phyloP scores from a whole-genome alignment of 2,329 filamentous ascomycete species.

The Cyclaneusma minus region DNA sequence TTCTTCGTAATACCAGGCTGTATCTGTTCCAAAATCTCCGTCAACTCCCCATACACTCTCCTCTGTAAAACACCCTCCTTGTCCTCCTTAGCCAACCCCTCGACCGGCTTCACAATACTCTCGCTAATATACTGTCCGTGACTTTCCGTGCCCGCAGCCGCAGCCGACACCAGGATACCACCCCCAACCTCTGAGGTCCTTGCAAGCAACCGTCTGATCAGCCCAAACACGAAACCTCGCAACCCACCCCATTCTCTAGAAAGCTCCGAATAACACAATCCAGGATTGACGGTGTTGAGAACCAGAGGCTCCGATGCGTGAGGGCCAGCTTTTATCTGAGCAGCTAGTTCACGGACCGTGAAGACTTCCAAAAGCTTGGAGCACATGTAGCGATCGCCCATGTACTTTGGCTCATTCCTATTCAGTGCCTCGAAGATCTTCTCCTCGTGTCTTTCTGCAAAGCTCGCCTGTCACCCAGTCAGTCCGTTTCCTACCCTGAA shows the following conservation, averaged over 20 bases:
- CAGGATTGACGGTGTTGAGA: conserved; percentile 24
- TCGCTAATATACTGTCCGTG: conserved; percentile 27
- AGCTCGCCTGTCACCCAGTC: conserved; percentile 14
- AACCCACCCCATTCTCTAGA: conserved; percentile 14
- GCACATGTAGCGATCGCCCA: conserved; percentile 21
- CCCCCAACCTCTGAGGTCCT: conserved; percentile 24
- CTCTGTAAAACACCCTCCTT: conserved; percentile 18
- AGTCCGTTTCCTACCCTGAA: too few relatives aligned
- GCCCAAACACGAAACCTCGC: not conserved
- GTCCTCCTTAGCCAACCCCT: conserved; percentile 19
- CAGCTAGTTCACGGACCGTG: conserved; percentile 20
- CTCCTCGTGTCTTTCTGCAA: conserved; percentile 18
- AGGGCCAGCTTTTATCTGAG: conserved; percentile 2
- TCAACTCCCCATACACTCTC: conserved; percentile 26
- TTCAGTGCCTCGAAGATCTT: conserved; percentile 4
- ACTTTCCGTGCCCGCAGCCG: conserved; percentile 20
- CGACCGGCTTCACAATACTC: too few relatives aligned
- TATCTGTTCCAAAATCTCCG: conserved; percentile 25
- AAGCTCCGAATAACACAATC: conserved; percentile 25
- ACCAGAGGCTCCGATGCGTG: conserved; percentile 13
- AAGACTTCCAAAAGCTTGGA: conserved; percentile 21
- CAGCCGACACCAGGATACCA: conserved; percentile 23
- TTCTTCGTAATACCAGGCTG: conserved; percentile 23
- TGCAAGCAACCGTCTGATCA: conserved; percentile 12
- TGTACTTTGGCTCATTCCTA: conserved; percentile 7